Conservation (phyloP, 176 grass and related monocot genomes). For the Oryza meyeriana region DNA sequence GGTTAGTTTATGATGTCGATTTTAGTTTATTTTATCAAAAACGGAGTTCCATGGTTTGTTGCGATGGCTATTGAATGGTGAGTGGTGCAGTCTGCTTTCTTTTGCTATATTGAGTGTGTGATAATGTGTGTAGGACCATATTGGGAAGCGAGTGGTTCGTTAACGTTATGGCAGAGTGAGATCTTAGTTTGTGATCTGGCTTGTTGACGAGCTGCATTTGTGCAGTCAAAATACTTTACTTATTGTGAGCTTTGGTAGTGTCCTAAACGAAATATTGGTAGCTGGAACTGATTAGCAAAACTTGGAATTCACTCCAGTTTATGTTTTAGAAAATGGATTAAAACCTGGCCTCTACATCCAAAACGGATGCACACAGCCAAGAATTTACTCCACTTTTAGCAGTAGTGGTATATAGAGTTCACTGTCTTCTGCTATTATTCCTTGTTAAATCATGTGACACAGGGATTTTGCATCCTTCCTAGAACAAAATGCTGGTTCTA, state of each 20-base stretch:
- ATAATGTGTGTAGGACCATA: not conserved
- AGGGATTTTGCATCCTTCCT: not conserved
- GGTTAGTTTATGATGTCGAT: slow-evolving; percentile 4
- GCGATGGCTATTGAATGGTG: not conserved
- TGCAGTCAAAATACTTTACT: slow-evolving; percentile 1
- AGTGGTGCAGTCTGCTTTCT: too few species aligned
- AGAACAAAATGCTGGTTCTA: not conserved
- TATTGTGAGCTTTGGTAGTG: too few species aligned
- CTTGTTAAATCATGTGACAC: not conserved
- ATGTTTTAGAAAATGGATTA: too few species aligned
- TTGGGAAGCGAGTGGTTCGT: not conserved
- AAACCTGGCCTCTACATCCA: too few species aligned
- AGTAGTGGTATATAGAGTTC: not conserved
- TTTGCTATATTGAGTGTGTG: not conserved
- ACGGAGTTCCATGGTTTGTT: slow-evolving; percentile 6
- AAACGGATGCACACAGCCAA: too few species aligned
- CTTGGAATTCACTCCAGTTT: too few species aligned
- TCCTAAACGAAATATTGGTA: too few species aligned
- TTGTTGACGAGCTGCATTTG: slow-evolving; percentile 10
- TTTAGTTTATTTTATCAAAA: not conserved
- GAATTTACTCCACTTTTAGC: not conserved
- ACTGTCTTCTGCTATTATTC: not conserved
- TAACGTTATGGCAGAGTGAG: not conserved
- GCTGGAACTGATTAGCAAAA: not conserved
- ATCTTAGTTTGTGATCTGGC: slow-evolving; percentile 1